Evolutionary conservation across 352 stramenopile genomes (phyloP).

Genomic region (Phytophthora foliorum): DNA sequence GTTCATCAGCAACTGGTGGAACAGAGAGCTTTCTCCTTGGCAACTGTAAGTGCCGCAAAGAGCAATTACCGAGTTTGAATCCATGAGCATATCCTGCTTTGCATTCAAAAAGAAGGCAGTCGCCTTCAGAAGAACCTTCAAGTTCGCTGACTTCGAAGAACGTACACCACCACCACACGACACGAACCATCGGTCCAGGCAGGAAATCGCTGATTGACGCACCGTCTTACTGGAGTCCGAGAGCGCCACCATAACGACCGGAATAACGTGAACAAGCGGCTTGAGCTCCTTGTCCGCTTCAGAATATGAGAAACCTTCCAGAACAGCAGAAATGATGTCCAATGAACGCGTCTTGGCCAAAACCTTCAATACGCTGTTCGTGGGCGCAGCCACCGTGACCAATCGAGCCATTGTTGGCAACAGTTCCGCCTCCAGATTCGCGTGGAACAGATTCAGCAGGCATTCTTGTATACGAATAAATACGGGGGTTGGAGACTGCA

Average conservation of each 20-base stretch:
- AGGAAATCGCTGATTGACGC: conserved; percentile 66
- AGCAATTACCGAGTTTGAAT: conserved; percentile 59
- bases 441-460: conserved; percentile 66
- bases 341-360: conserved; percentile 70
- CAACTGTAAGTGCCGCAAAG: conserved; percentile 60
- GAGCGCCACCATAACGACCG: conserved; percentile 75
- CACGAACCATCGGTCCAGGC: conserved; percentile 65
- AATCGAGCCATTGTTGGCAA: conserved; percentile 75
- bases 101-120: conserved; percentile 61
- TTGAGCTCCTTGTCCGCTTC: conserved; percentile 51
- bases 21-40: conserved; percentile 40
- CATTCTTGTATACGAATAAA: conserved; percentile 75
- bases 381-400: conserved; percentile 29
- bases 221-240: conserved; percentile 55
- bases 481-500: conserved; percentile 65
- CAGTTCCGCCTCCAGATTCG: conserved; percentile 56
- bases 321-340: conserved; percentile 73
- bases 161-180: conserved; percentile 38
- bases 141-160: conserved; percentile 27
- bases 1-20: conserved; percentile 59
- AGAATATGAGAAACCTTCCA: conserved; percentile 58
- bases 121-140: conserved; percentile 47
- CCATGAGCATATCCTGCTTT: conserved; percentile 85
- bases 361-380: conserved; percentile 53
- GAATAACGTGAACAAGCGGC: conserved; percentile 62